phyloP scores from a whole-genome alignment of 1,284 basidiomycete species.

The Heliocybe sulcata region DNA sequence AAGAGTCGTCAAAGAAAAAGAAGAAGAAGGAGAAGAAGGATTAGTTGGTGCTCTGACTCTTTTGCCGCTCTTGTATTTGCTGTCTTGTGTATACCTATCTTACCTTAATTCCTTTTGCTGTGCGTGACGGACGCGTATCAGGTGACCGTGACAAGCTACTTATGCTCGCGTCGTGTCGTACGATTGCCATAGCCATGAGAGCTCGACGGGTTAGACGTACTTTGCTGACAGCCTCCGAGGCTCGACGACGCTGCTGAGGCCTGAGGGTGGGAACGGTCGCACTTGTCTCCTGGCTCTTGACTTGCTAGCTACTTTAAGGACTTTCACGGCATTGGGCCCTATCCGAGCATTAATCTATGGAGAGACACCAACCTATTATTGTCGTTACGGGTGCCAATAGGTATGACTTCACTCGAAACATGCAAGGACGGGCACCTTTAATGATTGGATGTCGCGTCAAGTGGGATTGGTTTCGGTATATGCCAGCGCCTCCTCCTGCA shows the following conservation, averaged over 20 bases:
- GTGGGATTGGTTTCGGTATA: conserved; percentile 82
- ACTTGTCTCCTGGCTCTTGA: neutral
- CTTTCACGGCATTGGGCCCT: neutral
- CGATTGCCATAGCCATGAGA: neutral
- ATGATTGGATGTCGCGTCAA: conserved; percentile 21
- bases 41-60: conserved; percentile 25
- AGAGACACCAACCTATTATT: conserved; percentile 35
- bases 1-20: conserved; percentile 50
- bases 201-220: neutral
- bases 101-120: neutral
- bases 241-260: no score
- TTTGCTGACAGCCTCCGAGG: neutral
- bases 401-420: conserved; percentile 27
- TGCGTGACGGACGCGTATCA: neutral
- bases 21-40: conserved; percentile 72
- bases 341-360: neutral
- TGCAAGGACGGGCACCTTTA: conserved; percentile 1
- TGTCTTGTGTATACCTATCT: neutral
- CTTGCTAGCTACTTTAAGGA: neutral
- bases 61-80: conserved; percentile 5
- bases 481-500: conserved; percentile 77
- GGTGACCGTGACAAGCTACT: neutral
- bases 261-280: neutral
- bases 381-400: conserved; percentile 67
- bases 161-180: neutral